Base-by-base conservation (phyloP, 495 filamentous ascomycete species). In the Trypethelium eluteriae region DNA sequence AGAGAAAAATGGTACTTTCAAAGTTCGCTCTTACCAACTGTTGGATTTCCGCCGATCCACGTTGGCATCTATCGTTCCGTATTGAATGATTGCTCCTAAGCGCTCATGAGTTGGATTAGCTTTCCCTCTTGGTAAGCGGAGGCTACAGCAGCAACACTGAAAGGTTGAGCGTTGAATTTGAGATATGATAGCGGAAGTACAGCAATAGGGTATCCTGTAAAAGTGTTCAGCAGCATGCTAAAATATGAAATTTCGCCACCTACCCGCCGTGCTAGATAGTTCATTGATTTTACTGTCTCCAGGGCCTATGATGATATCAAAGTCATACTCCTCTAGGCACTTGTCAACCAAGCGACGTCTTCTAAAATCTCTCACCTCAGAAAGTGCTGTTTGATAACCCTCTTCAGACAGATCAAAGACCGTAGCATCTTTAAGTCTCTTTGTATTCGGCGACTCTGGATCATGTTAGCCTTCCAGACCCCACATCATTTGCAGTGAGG, bases 131-230 rank as follows among this genome's bases (percentile, higher is more conserved):
- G 66, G 66, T 71, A 47, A 3, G 67, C 67, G 1, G 62, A 70
- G 2, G 70, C 66, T 6, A 69, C 61, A n/a, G 72, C 68, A 3
- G 70, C 68, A 4, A 74, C 44, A 39, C 72, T 70, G 59, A 74
- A 74, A 61, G 70, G 72, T 32, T 69, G 70, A 50, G 68, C 70
- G 68, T 72, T 72, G 34, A 72, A 63, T 39, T 71, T 70, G 10
- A 72, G 67, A 2, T 69, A 67, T 7, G 65, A 64, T 18, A 74
- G 70, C 10, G 72, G 72, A 35, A 69, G 67, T 9, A 68, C 68
- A 39, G 72, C 72, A 10, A 70, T 70, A 2, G 72, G 72, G 65
- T 69, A 74, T 66, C 72, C 72, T 68, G n/a, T 10, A 53, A 44
- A 50, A 44, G 61, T 34, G 6, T 18, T 67, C 16, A 66, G 39